A percentile compares a stretch with the other conserved stretches of the same genome.
Conservation (phyloP, 495 filamentous ascomycete genomes). For the Symbiotaphrina buchneri region DNA sequence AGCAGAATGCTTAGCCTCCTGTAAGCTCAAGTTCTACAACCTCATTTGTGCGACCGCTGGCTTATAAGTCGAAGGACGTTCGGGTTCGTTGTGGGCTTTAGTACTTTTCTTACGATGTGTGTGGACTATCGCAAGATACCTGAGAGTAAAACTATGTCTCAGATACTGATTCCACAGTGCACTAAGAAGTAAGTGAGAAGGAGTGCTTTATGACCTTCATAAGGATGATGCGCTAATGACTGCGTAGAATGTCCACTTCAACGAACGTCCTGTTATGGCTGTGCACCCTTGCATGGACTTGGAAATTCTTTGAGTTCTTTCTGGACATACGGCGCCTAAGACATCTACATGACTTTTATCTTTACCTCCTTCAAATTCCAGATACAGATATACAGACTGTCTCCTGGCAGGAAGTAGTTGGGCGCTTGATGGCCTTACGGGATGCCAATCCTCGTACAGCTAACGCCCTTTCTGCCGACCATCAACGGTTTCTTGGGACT, state of each 20-base stretch:
- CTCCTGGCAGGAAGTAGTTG: conserved; percentile 87
- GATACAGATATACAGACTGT: conserved; percentile 91
- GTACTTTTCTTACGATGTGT: conserved; percentile 71
- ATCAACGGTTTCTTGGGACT: conserved; percentile 48
- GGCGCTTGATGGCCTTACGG: conserved; percentile 64
- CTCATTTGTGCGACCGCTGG: conserved; percentile 3
- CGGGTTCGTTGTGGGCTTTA: conserved; percentile 64
- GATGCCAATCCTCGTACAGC: conserved; percentile 76
- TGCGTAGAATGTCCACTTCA: conserved; percentile 41
- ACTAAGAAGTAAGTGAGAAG: conserved; percentile 34
- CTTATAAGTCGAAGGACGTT: conserved; percentile 22
- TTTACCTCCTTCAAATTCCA: conserved; percentile 63
- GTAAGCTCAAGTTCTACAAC: too few relatives aligned
- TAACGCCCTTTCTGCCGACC: conserved; percentile 30
- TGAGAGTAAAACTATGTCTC: conserved; percentile 46
- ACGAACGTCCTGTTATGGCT: conserved; percentile 68
- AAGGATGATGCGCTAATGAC: background rate
- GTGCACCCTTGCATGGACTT: conserved; percentile 72
- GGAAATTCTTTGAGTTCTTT: conserved; percentile 50
- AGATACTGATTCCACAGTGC: conserved; percentile 65
- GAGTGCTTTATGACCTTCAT: too few relatives aligned
- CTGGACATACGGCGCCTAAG: conserved; percentile 53
- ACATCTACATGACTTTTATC: conserved; percentile 74
- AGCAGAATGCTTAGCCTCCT: conserved; percentile 46
- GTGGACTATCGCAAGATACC: conserved; percentile 60